Conservation (phyloP, 768 basidiomycete species). For the Agrocybe praecox region DNA sequence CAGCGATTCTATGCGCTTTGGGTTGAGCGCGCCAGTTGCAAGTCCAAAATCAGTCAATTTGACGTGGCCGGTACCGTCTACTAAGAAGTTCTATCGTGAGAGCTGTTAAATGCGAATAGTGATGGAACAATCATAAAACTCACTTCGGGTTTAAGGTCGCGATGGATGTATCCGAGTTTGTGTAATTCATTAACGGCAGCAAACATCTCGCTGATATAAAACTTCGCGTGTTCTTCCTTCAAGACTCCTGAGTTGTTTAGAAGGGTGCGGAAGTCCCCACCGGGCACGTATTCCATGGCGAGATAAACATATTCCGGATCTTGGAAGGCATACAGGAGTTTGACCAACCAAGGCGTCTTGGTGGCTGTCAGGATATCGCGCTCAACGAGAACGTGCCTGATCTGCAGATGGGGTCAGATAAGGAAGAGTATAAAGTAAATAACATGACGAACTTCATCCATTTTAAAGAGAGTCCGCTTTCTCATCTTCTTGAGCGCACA, state of each 20-base stretch:
- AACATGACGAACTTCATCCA: constrained; percentile 80
- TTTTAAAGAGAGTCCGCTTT: constrained; percentile 93
- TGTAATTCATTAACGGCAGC: constrained; percentile 91
- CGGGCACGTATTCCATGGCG: constrained; percentile 99
- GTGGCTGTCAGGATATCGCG: constrained; percentile 97
- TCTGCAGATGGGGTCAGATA: constrained; percentile 41
- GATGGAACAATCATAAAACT: constrained; percentile 13
- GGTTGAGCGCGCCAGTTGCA: constrained; percentile 95
- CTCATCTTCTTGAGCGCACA: constrained; percentile 98
- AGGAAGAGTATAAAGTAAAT: neutral
- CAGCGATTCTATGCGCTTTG: constrained; percentile 90
- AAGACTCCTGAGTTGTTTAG: constrained; percentile 97
- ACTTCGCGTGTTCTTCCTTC: constrained; percentile 95
- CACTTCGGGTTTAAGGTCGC: constrained; percentile 97
- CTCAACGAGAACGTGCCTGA: constrained; percentile 97
- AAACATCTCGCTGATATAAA: constrained; percentile 99
- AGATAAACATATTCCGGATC: constrained; percentile 90
- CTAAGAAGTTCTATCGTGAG: constrained; percentile 82
- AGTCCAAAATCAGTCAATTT: constrained; percentile 98
- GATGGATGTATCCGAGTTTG: constrained; percentile 97
- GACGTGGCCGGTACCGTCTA: constrained; percentile 94
- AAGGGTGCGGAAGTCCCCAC: constrained; percentile 96
- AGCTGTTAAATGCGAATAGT: neutral
- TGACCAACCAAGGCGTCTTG: constrained; percentile 96
- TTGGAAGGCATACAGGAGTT: constrained; percentile 95